These are phyloP conservation scores for Rhododendron henanense DNA, from an alignment of 148 eudicot genomes.

Conservation along the genomic window DNA sequence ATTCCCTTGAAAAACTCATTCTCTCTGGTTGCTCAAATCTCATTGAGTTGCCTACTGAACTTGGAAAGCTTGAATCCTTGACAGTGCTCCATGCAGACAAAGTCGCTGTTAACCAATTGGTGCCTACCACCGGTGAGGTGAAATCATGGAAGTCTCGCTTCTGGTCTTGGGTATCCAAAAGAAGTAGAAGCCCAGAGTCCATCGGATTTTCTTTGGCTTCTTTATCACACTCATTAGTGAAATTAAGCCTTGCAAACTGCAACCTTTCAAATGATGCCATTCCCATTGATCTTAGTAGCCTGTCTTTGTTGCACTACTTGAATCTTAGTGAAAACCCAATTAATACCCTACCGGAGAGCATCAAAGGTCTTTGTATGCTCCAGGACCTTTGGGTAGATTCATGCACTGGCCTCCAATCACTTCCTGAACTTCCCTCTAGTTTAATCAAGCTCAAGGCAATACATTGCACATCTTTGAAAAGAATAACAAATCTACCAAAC, in stretches of 20 bases:
- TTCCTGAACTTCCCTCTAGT: constrained; percentile 15
- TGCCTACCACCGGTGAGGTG: background rate
- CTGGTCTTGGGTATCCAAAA: background rate
- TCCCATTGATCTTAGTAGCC: background rate
- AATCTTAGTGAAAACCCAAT: constrained; percentile 7
- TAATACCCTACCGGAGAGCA: constrained; percentile 6
- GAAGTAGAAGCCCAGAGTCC: background rate
- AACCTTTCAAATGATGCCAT: background rate
- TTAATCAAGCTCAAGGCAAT: background rate
- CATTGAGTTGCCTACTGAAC: background rate
- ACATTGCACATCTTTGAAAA: background rate
- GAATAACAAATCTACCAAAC: constrained; percentile 4
- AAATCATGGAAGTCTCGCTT: background rate
- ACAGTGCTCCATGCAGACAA: background rate
- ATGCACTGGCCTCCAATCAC: constrained; percentile 11
- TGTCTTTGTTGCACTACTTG: background rate
- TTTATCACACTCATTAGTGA: constrained; percentile 1
- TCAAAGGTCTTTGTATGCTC: constrained; percentile 1
- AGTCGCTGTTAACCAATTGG: background rate
- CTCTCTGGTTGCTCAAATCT: constrained; percentile 16
- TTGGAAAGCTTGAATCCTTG: constrained; percentile 4
- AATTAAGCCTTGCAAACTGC: background rate
- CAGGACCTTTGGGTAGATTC: background rate
- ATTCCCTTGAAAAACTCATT: constrained; percentile 2
- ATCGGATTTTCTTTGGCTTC: background rate